Evolutionary conservation across 257 asterid genomes (phyloP).

Genomic region (Nicotiana sylvestris): DNA sequence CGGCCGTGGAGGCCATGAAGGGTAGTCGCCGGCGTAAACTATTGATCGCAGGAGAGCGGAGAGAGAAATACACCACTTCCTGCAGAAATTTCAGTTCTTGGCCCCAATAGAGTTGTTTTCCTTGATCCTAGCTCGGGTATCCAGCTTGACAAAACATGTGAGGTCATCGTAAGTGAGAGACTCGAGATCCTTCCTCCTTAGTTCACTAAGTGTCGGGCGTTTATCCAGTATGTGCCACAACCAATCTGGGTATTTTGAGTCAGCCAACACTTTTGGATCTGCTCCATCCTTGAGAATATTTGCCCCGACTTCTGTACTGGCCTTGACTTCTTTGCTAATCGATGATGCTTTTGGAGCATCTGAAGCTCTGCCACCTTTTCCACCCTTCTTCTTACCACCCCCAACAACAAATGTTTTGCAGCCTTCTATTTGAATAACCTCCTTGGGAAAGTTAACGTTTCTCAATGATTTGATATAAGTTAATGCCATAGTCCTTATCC

Average conservation of each 20-base stretch:
- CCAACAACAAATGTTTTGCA: conserved; percentile 75
- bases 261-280: conserved; percentile 79
- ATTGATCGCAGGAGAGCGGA: too few relatives aligned
- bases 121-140: conserved; percentile 88
- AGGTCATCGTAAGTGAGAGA: conserved; percentile 71
- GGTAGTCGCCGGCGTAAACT: too few relatives aligned
- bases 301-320: conserved; percentile 78
- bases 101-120: conserved; percentile 77
- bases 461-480: conserved; percentile 35
- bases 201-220: conserved; percentile 77
- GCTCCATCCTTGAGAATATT: conserved; percentile 83
- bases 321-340: conserved; percentile 86
- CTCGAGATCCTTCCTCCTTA: conserved; percentile 54
- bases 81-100: conserved; percentile 14
- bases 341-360: conserved; percentile 73
- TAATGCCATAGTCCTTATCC: conserved; percentile 36
- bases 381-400: conserved; percentile 79
- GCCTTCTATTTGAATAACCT: conserved; percentile 34
- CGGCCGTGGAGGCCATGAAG: too few relatives aligned
- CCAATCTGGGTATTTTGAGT: conserved; percentile 92
- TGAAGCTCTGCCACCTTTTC: conserved; percentile 68
- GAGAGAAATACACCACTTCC: neutral
- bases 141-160: conserved; percentile 85
- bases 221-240: conserved; percentile 76
- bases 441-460: conserved; percentile 36